Conservation (phyloP, 768 basidiomycete species). For the Glaciozyma martinii region DNA sequence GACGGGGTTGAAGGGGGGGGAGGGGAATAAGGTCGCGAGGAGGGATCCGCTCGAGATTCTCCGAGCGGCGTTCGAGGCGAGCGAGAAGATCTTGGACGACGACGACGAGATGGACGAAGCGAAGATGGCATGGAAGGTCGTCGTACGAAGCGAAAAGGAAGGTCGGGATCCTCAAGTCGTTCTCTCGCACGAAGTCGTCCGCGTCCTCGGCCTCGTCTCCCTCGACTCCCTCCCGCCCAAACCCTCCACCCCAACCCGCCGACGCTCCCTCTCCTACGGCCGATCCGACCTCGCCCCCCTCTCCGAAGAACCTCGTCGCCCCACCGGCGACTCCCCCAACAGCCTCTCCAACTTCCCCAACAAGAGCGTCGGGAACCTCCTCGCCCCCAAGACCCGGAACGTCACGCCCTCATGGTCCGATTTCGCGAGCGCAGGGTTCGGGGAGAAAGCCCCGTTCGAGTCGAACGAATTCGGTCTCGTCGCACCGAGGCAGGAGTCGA, state of each 20-base stretch:
- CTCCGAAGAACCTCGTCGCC: background rate
- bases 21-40: background rate
- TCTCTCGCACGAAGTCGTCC: constrained; percentile 13
- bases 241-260: background rate
- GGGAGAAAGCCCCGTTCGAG: background rate
- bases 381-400: background rate
- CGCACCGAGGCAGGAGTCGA: background rate
- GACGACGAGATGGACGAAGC: background rate
- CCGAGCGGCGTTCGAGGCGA: constrained; percentile 5
- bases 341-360: constrained; percentile 2
- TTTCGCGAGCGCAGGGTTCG: constrained; percentile 19
- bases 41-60: constrained; percentile 14
- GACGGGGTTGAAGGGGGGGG: constrained; percentile 10
- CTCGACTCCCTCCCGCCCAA: constrained; percentile 2
- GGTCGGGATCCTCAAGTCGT: background rate
- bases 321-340: background rate
- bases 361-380: constrained; percentile 8
- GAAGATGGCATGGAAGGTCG: background rate
- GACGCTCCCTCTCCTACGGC: background rate
- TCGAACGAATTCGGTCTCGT: constrained; percentile 12
- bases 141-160: background rate
- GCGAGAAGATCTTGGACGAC: background rate
- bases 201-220: constrained; percentile 13
- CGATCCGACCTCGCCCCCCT: background rate
- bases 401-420: constrained; percentile 15